These are phyloP conservation scores for Fraxinus ornus DNA, from an alignment of 305 asterid genomes.

Conservation along the genomic window DNA sequence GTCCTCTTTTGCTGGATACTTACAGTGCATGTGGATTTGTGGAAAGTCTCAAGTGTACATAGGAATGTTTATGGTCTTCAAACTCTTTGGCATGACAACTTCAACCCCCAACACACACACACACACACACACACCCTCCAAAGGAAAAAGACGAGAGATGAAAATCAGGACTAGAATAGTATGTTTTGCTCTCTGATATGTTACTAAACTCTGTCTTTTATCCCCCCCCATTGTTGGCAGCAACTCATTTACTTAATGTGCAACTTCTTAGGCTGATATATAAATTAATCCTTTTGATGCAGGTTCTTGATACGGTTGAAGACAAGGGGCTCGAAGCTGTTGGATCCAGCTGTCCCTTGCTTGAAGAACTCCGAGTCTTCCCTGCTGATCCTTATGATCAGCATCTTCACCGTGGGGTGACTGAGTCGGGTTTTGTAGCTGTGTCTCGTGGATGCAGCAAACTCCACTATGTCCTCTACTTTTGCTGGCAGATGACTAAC, in stretches of 20 bases:
- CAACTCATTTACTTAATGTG: not conserved
- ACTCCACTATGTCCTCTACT: constrained; percentile 82
- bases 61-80: not conserved
- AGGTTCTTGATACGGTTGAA: constrained; percentile 75
- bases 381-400: constrained; percentile 65
- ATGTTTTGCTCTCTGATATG: not conserved
- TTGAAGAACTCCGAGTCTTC: constrained; percentile 77
- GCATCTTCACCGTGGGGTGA: constrained; percentile 57
- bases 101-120: too few relatives aligned
- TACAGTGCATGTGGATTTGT: not conserved
- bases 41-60: not conserved
- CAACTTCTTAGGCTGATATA: not conserved
- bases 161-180: not conserved
- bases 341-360: constrained; percentile 65
- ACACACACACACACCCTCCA: too few relatives aligned
- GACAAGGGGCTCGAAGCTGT: constrained; percentile 80
- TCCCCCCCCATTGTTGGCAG: too few relatives aligned
- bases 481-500: constrained; percentile 88
- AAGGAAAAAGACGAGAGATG: not conserved
- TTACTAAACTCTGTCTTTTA: not conserved
- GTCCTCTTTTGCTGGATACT: not conserved
- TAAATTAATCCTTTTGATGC: constrained; percentile 15
- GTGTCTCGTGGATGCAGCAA: constrained; percentile 76
- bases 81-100: not conserved
- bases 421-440: constrained; percentile 72